These are phyloP conservation scores for Scheffersomyces ergatensis DNA, from an alignment of 805 yeast genomes.

Conservation along the genomic window DNA sequence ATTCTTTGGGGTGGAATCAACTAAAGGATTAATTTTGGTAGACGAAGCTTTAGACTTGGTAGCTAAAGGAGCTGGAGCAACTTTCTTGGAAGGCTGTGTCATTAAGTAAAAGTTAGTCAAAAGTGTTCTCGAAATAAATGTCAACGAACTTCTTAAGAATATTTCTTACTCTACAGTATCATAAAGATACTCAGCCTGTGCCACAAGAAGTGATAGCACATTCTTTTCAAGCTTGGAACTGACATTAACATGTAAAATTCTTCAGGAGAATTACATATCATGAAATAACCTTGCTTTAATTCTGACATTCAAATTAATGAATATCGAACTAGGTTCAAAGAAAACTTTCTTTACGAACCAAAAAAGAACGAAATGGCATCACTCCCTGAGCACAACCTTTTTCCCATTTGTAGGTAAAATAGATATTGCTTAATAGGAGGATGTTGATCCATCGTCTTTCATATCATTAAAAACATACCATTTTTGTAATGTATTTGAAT, in stretches of 20 bases:
- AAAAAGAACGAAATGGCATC: conserved; percentile 5
- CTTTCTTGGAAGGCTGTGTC: conserved; percentile 58
- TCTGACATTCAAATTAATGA: background rate
- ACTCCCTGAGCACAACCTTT: conserved; percentile 10
- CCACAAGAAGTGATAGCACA: conserved; percentile 35
- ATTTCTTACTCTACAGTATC: conserved; percentile 40
- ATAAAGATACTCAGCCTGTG: conserved; percentile 42
- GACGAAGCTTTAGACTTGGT: conserved; percentile 27
- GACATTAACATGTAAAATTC: background rate
- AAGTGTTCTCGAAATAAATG: conserved; percentile 18
- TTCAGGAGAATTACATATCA: too few species aligned
- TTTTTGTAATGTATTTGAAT: conserved; percentile 9
- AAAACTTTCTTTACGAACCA: background rate
- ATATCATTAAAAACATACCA: conserved; percentile 24
- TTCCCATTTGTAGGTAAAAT: conserved; percentile 12
- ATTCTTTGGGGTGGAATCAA: conserved; percentile 86
- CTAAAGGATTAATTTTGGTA: conserved; percentile 64
- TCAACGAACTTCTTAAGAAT: conserved; percentile 23
- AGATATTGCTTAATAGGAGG: conserved; percentile 15
- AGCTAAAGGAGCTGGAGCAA: conserved; percentile 48
- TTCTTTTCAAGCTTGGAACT: conserved; percentile 3
- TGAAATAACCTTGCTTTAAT: background rate
- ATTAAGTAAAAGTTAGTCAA: conserved; percentile 37
- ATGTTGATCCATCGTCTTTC: conserved; percentile 22
- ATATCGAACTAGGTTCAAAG: conserved; percentile 1